phyloP scores from a whole-genome alignment of 306 rosid species.

The Corylus avellana region DNA sequence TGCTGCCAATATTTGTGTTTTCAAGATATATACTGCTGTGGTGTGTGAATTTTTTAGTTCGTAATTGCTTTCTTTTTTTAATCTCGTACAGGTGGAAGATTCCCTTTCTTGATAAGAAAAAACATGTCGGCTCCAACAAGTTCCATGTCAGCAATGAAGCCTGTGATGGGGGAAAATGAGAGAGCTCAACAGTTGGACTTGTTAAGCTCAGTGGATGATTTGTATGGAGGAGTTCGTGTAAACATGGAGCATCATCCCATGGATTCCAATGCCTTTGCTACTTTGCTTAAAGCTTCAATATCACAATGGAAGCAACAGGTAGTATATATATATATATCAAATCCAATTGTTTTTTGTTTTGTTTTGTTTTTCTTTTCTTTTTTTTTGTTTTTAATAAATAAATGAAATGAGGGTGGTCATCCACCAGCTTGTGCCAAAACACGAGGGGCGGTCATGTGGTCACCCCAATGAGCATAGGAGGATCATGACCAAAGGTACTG shows the following conservation, averaged over 20 bases:
- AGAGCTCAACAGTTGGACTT: conserved; percentile 21
- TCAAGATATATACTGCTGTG: conserved; percentile 21
- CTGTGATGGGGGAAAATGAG: conserved; percentile 8
- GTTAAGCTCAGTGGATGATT: conserved; percentile 54
- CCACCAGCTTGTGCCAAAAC: no score
- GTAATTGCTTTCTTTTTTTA: neutral
- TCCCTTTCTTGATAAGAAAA: conserved; percentile 18
- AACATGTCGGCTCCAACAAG: conserved; percentile 34
- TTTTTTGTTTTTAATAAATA: no score
- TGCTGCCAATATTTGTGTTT: neutral
- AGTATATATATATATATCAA: no score
- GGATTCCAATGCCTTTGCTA: conserved; percentile 49
- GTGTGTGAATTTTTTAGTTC: neutral
- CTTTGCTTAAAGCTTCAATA: conserved; percentile 54
- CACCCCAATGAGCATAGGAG: no score
- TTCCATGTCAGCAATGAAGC: conserved; percentile 27
- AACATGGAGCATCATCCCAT: conserved; percentile 51
- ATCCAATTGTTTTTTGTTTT: no score
- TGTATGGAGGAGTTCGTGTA: conserved; percentile 66
- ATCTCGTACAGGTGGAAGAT: conserved; percentile 26
- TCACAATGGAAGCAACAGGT: conserved; percentile 58
- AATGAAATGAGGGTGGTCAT: no score
- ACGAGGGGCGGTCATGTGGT: no score
- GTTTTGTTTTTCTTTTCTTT: no score
- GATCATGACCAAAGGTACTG: no score